Evolutionary conservation across 1,284 basidiomycete species (phyloP).

Genomic region (Porodaedalea pini): DNA sequence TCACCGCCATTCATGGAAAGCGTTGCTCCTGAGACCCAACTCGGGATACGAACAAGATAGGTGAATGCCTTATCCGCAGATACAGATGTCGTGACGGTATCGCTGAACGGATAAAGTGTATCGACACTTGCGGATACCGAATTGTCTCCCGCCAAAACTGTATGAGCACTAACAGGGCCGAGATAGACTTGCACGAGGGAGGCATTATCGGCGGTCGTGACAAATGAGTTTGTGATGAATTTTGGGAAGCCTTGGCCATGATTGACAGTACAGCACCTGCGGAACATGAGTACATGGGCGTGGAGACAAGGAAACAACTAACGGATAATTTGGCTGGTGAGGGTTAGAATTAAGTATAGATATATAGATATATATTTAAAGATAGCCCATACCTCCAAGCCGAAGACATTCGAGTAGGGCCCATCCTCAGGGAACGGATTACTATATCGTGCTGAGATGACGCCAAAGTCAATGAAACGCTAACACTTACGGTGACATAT

Average conservation of each 20-base stretch:
- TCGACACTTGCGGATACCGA: conserved; percentile 45
- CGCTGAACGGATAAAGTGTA: conserved; percentile 56
- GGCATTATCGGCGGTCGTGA: conserved; percentile 44
- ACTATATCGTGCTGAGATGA: conserved; percentile 28
- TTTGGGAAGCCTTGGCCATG: conserved; percentile 61
- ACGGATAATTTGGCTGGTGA: conserved; percentile 42
- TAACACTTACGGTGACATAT: conserved; percentile 50
- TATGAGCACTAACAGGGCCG: conserved; percentile 47
- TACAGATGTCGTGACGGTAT: conserved; percentile 48
- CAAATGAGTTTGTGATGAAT: conserved; percentile 56
- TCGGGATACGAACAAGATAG: conserved; percentile 53
- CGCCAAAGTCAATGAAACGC: not conserved
- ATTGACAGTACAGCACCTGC: conserved; percentile 58
- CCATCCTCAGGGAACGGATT: conserved; percentile 54
- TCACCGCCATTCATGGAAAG: conserved; percentile 44
- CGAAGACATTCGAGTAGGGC: conserved; percentile 58
- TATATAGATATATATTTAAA: too few relatives aligned
- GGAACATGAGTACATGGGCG: not conserved
- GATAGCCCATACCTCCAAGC: conserved; percentile 31
- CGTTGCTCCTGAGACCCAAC: conserved; percentile 49
- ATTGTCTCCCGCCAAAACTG: conserved; percentile 47
- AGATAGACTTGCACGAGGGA: conserved; percentile 54
- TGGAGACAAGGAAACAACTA: conserved; percentile 13
- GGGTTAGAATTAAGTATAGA: too few relatives aligned
- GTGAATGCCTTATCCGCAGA: conserved; percentile 47